phyloP scores from a whole-genome alignment of 495 filamentous ascomycete genomes.

The Tuber indicum region DNA sequence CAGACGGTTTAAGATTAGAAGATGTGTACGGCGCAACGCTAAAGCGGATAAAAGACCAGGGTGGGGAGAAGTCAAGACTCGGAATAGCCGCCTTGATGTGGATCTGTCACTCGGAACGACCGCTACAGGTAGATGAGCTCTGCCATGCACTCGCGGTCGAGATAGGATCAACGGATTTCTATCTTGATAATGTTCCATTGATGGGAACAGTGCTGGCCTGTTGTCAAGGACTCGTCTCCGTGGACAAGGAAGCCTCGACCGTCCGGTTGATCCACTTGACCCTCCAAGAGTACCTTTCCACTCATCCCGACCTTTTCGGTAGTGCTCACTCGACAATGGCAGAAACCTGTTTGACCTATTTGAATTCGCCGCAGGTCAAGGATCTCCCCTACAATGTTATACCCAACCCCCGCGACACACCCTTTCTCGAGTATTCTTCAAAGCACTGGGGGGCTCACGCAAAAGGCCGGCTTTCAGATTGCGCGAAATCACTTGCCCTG shows the following conservation, averaged over 20 bases:
- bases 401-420: neutral
- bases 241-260: neutral
- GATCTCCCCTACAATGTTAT: neutral
- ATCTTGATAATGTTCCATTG: neutral
- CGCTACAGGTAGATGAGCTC: too few relatives aligned
- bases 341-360: neutral
- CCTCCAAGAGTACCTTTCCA: too few relatives aligned
- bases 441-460: too few relatives aligned
- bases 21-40: too few relatives aligned
- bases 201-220: neutral
- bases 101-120: too few relatives aligned
- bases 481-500: too few relatives aligned
- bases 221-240: neutral
- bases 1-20: too few relatives aligned
- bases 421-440: neutral
- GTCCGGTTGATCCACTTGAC: neutral
- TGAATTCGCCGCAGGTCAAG: neutral
- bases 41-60: too few relatives aligned
- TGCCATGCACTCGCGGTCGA: neutral
- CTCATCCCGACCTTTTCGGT: too few relatives aligned
- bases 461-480: too few relatives aligned
- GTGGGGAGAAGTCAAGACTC: too few relatives aligned
- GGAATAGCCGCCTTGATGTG: too few relatives aligned
- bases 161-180: neutral
- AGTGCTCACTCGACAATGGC: neutral